A percentile compares a stretch with the other conserved stretches of the same genome.
Conservation (phyloP, 148 eudicot species). For the Camellia lanceoleosa region DNA sequence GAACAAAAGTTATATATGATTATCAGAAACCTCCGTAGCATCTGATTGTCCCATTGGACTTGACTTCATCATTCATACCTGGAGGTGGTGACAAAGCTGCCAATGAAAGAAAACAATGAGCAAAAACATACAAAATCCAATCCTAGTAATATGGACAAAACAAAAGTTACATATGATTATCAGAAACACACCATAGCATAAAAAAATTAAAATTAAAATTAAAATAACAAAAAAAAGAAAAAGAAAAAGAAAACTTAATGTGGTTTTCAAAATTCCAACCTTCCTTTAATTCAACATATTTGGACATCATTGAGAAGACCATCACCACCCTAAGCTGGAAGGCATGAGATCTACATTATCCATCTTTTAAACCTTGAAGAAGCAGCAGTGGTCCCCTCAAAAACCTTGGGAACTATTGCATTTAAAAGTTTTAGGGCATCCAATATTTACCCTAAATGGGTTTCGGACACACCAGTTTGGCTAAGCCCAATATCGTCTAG, state of each 20-base stretch:
- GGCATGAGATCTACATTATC: neutral
- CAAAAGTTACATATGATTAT: too few species aligned
- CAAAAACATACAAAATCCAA: too few species aligned
- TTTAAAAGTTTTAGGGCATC: neutral
- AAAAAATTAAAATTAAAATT: too few species aligned
- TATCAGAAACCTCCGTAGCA: neutral
- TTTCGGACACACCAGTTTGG: neutral
- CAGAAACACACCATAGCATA: too few species aligned
- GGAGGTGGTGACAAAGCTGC: too few species aligned
- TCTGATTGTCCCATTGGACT: too few species aligned
- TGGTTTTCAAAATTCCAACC: neutral
- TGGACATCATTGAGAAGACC: neutral
- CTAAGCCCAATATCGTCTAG: too few species aligned
- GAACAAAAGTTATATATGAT: neutral
- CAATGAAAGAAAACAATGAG: too few species aligned
- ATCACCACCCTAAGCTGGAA: neutral
- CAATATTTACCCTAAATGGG: neutral
- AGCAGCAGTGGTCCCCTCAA: neutral
- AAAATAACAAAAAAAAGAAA: too few species aligned
- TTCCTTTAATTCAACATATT: neutral
- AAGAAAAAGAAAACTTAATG: too few species aligned
- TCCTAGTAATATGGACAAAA: too few species aligned
- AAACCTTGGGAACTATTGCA: neutral
- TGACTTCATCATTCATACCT: too few species aligned
- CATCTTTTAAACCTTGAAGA: conserved; percentile 7